These are phyloP conservation scores for Saccharomyces hybrid DNA, from an alignment of 1,139 yeast species.

Conservation along the genomic window DNA sequence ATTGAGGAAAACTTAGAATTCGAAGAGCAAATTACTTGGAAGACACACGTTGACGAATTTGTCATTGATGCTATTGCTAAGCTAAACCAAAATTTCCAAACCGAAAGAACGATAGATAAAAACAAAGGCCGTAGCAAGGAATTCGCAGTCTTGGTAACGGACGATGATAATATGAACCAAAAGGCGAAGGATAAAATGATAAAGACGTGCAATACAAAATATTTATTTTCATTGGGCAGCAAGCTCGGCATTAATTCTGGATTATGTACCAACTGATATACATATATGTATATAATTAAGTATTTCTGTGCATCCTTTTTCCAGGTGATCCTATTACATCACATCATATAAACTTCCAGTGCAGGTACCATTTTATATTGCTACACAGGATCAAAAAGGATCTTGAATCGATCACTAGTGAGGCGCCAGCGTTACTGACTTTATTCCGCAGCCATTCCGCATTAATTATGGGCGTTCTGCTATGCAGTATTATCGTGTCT, in stretches of 20 bases:
- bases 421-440: neutral
- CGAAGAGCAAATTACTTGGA: too few species aligned
- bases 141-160: too few species aligned
- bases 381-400: neutral
- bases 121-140: too few species aligned
- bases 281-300: neutral
- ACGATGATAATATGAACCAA: too few species aligned
- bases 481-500: neutral
- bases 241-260: conserved; percentile 6
- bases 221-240: conserved; percentile 29
- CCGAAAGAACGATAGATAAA: too few species aligned
- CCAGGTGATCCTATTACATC: neutral
- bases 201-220: conserved; percentile 19
- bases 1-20: too few species aligned
- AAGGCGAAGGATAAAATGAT: too few species aligned
- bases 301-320: too few species aligned
- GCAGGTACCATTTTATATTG: conserved; percentile 9
- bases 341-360: conserved; percentile 9
- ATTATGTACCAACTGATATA: conserved; percentile 2
- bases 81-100: too few species aligned
- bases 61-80: too few species aligned
- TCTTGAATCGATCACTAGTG: neutral
- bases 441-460: neutral
- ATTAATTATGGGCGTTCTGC: conserved; percentile 2
- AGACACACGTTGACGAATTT: too few species aligned